phyloP scores from a whole-genome alignment of 208 protist genomes.

The Leishmania martiniquensis region DNA sequence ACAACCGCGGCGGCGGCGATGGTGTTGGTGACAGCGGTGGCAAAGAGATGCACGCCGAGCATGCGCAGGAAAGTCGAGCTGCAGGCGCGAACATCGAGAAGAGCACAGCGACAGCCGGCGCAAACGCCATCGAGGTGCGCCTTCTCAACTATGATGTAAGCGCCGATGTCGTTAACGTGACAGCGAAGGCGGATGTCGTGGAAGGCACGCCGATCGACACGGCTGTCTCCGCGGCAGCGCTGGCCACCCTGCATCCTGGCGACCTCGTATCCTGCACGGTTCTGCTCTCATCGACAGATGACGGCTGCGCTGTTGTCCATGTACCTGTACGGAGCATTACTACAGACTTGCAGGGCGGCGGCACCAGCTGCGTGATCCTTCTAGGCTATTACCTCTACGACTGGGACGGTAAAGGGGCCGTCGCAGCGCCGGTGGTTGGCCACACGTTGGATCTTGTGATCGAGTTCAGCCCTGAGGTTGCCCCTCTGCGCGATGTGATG shows the following conservation, averaged over 20 bases:
- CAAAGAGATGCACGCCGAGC: background rate
- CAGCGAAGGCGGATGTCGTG: slow-evolving; percentile 62
- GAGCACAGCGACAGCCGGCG: background rate
- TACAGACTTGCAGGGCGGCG: background rate
- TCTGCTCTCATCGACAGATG: slow-evolving; percentile 80
- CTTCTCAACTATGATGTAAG: slow-evolving; percentile 84
- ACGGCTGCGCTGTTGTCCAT: slow-evolving; percentile 83
- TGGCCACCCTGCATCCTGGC: slow-evolving; percentile 43
- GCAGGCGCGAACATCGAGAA: background rate
- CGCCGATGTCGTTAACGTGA: slow-evolving; percentile 71
- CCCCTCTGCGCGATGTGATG: slow-evolving; percentile 46
- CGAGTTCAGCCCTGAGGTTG: slow-evolving; percentile 64
- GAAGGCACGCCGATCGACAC: slow-evolving; percentile 73
- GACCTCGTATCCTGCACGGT: slow-evolving; percentile 55
- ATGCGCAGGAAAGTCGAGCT: background rate
- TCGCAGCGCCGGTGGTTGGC: slow-evolving; percentile 58
- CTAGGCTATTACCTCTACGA: slow-evolving; percentile 84
- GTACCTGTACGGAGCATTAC: slow-evolving; percentile 25
- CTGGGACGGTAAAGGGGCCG: slow-evolving; percentile 28
- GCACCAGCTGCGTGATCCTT: slow-evolving; percentile 35
- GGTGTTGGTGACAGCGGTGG: background rate
- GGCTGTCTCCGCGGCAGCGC: slow-evolving; percentile 32
- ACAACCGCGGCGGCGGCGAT: background rate
- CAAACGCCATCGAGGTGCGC: slow-evolving; percentile 60
- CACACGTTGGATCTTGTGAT: slow-evolving; percentile 51